Base-by-base conservation (phyloP, 1,284 basidiomycete genomes). In the Boletellus sp. region DNA sequence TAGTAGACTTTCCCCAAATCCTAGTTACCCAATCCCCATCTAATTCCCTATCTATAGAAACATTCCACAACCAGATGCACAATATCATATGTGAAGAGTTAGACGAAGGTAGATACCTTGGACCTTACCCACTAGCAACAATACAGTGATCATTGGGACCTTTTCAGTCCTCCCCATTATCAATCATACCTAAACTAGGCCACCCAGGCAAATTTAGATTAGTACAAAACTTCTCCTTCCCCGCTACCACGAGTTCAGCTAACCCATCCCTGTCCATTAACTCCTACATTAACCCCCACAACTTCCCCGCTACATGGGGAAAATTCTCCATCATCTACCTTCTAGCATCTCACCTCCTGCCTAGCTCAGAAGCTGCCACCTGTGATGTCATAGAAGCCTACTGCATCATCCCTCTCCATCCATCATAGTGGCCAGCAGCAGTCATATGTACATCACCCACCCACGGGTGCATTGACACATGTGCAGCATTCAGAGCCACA, bases 401-500 rank as follows among this genome's bases (percentile, higher is more conserved):
- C 8, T 4, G 19, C 1, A 51, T 39, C 0, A 37, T 50, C 1
- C 45, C 34, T 0, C 34, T 50, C 0, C 41, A 50, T 9, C 29
- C 27, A 2, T 48, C 37, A 0, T 34, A 48, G 23, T 48, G 42
- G 41, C 42, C 47, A 5, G 32, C 37, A 0, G 33, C 32, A 1
- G 22, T 43, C 0, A 2, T 50, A 2, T 7, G 16, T 2, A 29
- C n/a, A 0, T 36, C 33, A 3, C 0, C 19, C 2, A 6, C 10
- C 0, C 32, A 14, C 8, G 25, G 19, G 0, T 43, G 33, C 33
- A 43, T 43, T 2, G 41, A 41, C 40, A 34, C 32, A 0, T 11
- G 17, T 7, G 8, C 13, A 22, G 45, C 43, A 0, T 50, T 54
- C 46, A 69, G 72, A 0, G 48, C 63, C 0, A 17, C 56, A 0